Conservation (phyloP, 2,329 filamentous ascomycete species). For the Ophiocordyceps robertsii region DNA sequence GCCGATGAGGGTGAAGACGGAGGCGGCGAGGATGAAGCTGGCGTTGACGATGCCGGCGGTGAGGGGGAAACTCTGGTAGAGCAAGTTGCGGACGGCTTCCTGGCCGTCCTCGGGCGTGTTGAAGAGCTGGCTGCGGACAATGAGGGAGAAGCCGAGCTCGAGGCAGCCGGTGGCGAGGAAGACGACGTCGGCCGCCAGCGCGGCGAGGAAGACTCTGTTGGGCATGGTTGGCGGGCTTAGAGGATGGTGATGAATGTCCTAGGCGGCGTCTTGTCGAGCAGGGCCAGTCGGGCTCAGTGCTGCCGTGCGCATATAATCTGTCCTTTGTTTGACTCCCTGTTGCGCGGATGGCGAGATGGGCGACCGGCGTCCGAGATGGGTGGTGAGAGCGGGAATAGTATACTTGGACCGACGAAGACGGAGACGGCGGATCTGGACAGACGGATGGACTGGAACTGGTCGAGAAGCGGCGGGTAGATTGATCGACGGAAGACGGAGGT, state of each 20-base stretch:
- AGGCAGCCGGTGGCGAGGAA: conserved; percentile 40
- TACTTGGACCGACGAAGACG: no score
- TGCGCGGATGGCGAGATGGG: no score
- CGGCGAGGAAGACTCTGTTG: conserved; percentile 39
- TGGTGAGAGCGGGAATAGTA: no score
- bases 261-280: neutral
- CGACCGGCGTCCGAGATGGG: no score
- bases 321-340: no score
- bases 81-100: conserved; percentile 34
- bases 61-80: conserved; percentile 41
- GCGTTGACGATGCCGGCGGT: conserved; percentile 61
- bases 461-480: no score
- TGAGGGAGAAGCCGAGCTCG: conserved; percentile 40
- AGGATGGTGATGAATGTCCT: neutral
- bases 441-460: neutral
- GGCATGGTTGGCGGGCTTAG: conserved; percentile 24
- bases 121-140: conserved; percentile 33
- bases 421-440: no score
- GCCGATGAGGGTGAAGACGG: conserved; percentile 57
- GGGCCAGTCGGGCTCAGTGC: neutral
- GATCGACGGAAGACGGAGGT: neutral
- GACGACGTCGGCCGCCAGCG: conserved; percentile 32
- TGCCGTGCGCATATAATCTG: neutral
- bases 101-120: conserved; percentile 28
- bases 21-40: conserved; percentile 57